A percentile compares a stretch with the other conserved stretches of the same genome.
phyloP scores from a whole-genome alignment of 176 grass and related monocot species.

The Phragmites australis region DNA sequence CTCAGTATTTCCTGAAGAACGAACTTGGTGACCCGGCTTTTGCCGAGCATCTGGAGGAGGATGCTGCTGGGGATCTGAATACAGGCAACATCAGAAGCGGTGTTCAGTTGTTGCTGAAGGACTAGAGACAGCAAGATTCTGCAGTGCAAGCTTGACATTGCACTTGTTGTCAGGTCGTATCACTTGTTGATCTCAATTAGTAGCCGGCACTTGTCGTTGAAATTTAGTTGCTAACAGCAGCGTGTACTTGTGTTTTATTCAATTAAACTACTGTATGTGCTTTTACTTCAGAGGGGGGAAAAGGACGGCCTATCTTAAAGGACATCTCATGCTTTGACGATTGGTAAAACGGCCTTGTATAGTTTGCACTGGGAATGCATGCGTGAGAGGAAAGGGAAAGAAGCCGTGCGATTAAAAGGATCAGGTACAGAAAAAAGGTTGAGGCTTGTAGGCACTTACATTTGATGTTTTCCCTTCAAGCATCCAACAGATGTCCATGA shows the following conservation, averaged over 20 bases:
- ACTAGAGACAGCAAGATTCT: constrained; percentile 18
- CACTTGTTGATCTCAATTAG: constrained; percentile 19
- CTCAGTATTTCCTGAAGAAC: constrained; percentile 71
- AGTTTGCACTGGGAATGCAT: constrained; percentile 6
- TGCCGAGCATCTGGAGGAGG: constrained; percentile 69
- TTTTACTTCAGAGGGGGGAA: constrained; percentile 17
- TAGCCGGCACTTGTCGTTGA: constrained; percentile 37
- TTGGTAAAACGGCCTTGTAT: neutral
- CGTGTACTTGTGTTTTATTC: constrained; percentile 28
- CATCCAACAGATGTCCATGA: constrained; percentile 41
- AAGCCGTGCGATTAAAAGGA: constrained; percentile 22
- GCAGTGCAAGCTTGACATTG: constrained; percentile 16
- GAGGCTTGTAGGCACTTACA: constrained; percentile 38
- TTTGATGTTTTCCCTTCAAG: constrained; percentile 75
- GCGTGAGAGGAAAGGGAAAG: constrained; percentile 31
- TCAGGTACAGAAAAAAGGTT: neutral
- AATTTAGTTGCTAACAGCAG: constrained; percentile 32
- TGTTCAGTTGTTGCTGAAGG: neutral
- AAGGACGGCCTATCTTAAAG: neutral
- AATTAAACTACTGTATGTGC: neutral
- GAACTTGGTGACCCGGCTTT: constrained; percentile 73
- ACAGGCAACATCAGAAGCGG: constrained; percentile 14
- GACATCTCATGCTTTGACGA: neutral
- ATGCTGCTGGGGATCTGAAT: constrained; percentile 70
- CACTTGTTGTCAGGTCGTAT: constrained; percentile 16